Base-by-base conservation (phyloP, 768 basidiomycete species). In the Boletus edulis region DNA sequence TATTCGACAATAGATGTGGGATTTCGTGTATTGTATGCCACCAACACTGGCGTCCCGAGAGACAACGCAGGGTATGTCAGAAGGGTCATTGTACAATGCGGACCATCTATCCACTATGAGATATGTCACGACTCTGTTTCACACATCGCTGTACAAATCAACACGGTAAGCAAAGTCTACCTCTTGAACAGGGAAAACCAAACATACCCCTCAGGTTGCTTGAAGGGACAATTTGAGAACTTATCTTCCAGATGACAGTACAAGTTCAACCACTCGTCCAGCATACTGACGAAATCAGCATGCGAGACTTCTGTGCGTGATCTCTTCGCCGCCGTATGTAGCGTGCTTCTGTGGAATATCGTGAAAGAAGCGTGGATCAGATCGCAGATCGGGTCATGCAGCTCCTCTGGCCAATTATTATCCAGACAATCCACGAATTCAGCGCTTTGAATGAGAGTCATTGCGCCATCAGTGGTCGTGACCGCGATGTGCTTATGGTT, bases 1-100 rank as follows among this genome's bases (percentile, higher is more conserved):
- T 0, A 15, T 59, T 15, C 60, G 69, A 52, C 68, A 70, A 42
- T 73, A 67, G 55, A 52, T 37, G 47, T 24, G 24, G 14, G 34
- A 40, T 43, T 51, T 49, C 11, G 18, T 37, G 39, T 29, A 49
- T 35, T 27, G 24, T 50, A 51, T 45, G 8, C 27, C 27, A 27
- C 27, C 6, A 6, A 7, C 27, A 6, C 27, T 6, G 6, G 27
- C 24, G 24, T 27, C 24, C 1, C 3, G 24, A 27, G 24, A 27
- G 24, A 27, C 24, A 27, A 27, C 5, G 24, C 4, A 27, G 3
- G 24, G 24, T 27, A 4, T 27, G n/a, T n/a, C n/a, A n/a, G n/a
- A n/a, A n/a, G n/a, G n/a, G 27, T 27, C 27, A 27, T 6, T 27
- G 6, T 27, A 27, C 27, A 6, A 27, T 27, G 7, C 6, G 27